A percentile compares a stretch with the other conserved stretches of the same genome.
Conservation (phyloP, 352 stramenopile species). For the Phytophthora rubi region DNA sequence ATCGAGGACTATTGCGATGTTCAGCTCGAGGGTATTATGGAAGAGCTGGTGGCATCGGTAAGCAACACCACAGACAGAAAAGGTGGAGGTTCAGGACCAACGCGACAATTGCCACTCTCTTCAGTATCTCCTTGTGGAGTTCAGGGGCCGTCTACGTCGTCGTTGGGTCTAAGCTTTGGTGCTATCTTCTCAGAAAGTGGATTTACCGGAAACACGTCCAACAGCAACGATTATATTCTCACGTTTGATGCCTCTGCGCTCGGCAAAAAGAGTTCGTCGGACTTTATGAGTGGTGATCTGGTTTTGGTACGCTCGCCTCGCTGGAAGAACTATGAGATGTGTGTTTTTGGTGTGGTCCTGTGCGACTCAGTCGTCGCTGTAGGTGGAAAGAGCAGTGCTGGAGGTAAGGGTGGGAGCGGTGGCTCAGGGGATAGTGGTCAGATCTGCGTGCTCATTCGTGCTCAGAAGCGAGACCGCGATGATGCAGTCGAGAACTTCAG, state of each 20-base stretch:
- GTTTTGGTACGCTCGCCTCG: constrained; percentile 61
- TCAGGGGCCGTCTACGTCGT: constrained; percentile 27
- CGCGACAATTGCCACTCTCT: constrained; percentile 39
- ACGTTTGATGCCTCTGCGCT: constrained; percentile 52
- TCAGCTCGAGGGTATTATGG: constrained; percentile 72
- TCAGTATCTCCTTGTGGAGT: constrained; percentile 70
- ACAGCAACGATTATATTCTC: constrained; percentile 65
- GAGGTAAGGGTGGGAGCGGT: constrained; percentile 15
- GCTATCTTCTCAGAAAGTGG: constrained; percentile 77
- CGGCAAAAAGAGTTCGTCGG: constrained; percentile 27
- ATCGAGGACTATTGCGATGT: constrained; percentile 63
- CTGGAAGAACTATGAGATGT: constrained; percentile 66
- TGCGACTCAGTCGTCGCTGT: constrained; percentile 72
- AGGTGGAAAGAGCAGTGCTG: constrained; percentile 25
- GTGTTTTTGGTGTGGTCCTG: constrained; percentile 69
- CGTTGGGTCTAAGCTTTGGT: constrained; percentile 46
- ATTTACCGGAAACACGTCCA: constrained; percentile 53
- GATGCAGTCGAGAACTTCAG: constrained; percentile 44
- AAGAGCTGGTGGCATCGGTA: constrained; percentile 70
- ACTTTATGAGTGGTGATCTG: constrained; percentile 72
- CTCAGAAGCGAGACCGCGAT: constrained; percentile 31
- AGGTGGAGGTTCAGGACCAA: constrained; percentile 37
- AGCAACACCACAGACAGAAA: constrained; percentile 46
- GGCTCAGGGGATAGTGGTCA: constrained; percentile 44
- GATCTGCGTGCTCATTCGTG: constrained; percentile 69